Base-by-base conservation (phyloP, 495 filamentous ascomycete species). In the Trichoderma virens region DNA sequence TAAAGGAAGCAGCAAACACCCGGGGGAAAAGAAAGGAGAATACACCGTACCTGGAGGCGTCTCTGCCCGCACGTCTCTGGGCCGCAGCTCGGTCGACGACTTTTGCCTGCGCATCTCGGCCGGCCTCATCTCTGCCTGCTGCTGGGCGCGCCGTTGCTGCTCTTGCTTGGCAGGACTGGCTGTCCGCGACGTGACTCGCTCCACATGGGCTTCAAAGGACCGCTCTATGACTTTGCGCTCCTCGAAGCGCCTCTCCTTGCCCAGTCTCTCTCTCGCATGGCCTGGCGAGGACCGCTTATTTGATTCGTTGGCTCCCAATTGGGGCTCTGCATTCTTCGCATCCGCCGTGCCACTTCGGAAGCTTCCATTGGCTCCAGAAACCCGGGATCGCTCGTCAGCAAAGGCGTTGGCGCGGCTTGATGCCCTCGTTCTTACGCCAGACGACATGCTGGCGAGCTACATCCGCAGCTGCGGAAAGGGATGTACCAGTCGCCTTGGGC, bases 171-270 rank as follows among this genome's bases (percentile, higher is more conserved):
- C 80, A 7, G 89, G 85, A 67, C 88, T 91, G 71, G 81, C 82
- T 23, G 83, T 82, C 64, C 86, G 80, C 67, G 82, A 74, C 14
- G 85, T 83, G 59, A 87, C 67, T 51, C 81, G 87, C 66, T 92
- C 88, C 67, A 82, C 82, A 8, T 84, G 87, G 13, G 88, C 87
- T 60, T 89, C 74, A 64, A 84, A 80, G 30, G 75, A 70, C 67
- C 79, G 84, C 72, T 84, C 84, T 14, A 74, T 76, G 61, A 62
- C 61, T 41, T 31, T 62, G 34, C 69, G 66, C 56, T 65, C 31
- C 39, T 65, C 64, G 43, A 27, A 18, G 64, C 72, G 66, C 67
- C 78, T 72, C 65, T 80, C 70, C 66, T 73, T 75, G 62, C 71
- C 77, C 2, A 72, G 62, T 14, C 76, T 75, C n/a, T n/a, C n/a